Evolutionary conservation across 768 basidiomycete species (phyloP), one percentile per base, ranked within the genome.

Genomic region (Cystobasidium tubakii): DNA sequence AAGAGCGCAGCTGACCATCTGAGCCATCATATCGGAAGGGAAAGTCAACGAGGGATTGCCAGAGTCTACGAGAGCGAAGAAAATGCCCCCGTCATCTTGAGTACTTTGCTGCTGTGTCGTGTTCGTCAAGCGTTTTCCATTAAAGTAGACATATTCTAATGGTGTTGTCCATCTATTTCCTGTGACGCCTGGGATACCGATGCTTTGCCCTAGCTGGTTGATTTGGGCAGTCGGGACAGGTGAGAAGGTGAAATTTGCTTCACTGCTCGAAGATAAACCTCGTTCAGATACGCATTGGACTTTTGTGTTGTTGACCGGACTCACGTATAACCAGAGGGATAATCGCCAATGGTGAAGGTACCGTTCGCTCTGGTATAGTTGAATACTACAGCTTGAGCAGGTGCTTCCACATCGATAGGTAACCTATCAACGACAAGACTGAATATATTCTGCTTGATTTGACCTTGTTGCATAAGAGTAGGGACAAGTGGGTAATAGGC

Each of bases 271-370:
- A n/a, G n/a, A n/a, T n/a, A n/a, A n/a, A n/a, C n/a, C n/a, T n/a
- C n/a, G n/a, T n/a, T n/a, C n/a, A n/a, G n/a, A n/a, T n/a, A n/a
- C n/a, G n/a, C n/a, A n/a, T n/a, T n/a, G n/a, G n/a, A n/a, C n/a
- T n/a, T n/a, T n/a, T n/a, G n/a, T n/a, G n/a, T n/a, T n/a, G n/a
- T n/a, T n/a, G n/a, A n/a, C n/a, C n/a, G n/a, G n/a, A n/a, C 43
- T 54, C 21, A 67, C 66, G 66, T 27, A 50, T 67, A 67, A 31
- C 69, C 69, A n/a, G 50, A 27, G 3, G 69, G 69, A 29, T 57
- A 71, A 36, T 62, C 69, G 1, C 69, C 69, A 42, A 71, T 36
- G 7, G 69, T 71, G 21, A 71, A 53, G 31, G 53, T 71, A 57
- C 69, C 69, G 23, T 54, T 54, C 4, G 36, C 50, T 25, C 42